Evolutionary conservation across 1,284 basidiomycete species (phyloP), one percentile per base, ranked within the genome.

Genomic region (Leccinum griseonigrum): DNA sequence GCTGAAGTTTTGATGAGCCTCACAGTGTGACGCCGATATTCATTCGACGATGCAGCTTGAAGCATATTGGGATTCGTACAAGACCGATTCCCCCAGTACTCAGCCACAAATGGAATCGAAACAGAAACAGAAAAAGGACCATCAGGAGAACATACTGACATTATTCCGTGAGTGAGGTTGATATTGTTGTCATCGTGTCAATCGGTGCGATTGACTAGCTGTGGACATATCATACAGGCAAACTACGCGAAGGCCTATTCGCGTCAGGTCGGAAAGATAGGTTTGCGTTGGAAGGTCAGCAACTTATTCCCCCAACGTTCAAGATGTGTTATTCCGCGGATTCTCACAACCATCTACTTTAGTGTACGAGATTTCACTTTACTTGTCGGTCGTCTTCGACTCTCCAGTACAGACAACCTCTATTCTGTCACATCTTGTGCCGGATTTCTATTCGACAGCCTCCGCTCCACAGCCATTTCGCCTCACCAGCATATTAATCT

Each of bases 281-380:
- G 3, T 89, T 91, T 67, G 80, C 85, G 4, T 60, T 85, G 9
- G 86, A 90, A 83, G 88, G 88, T 87, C 60, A 34, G 77, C 63
- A 48, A 10, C 31, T 58, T 56, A 22, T 26, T 46, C 46, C 34
- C 8, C 36, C 13, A 36, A 46, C 54, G n/a, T 32, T 7, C 34
- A 4, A 22, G 14, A 26, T 32, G 5, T n/a, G 11, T 34, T 2
- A 43, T 29, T 60, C 26, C 29, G 18, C 43, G 16, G 58, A 57
- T 29, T 26, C 26, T 51, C 51, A 31, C 51, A 8, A 13, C 29
- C 26, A 38, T 54, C 26, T 16, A 32, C 31, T 52, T 9, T 67
- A 90, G 88, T 83, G 4, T 90, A 90, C 69, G 86, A 91, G 74
- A 87, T 81, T 3, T 91, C 88, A 0, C 76, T 91, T n/a, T 82